Base-by-base conservation (phyloP, 768 basidiomycete genomes). In the Calocybe gangraenosa region DNA sequence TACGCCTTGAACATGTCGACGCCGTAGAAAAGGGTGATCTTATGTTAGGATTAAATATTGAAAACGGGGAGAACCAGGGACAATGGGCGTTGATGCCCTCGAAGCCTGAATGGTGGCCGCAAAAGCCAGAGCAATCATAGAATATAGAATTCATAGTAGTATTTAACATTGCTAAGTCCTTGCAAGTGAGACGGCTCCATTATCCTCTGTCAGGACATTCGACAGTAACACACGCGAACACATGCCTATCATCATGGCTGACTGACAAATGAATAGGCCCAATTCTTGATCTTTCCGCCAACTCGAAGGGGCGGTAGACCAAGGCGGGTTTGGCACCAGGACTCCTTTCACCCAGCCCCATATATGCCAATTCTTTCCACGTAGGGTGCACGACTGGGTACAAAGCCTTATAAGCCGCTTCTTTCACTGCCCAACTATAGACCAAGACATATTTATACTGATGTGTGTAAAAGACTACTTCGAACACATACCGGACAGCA, bases 321-420 rank as follows among this genome's bases (percentile, higher is more conserved):
- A 76, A 61, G 11, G 47, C 52, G 25, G 74, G 70, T 47, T 73
- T 74, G 22, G 37, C 18, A 42, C 20, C 39, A 15, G 30, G 22
- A 10, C 51, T 47, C 23, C 62, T 62, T 21, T 52, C 51, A 22
- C 57, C 48, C 33, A 65, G 40, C 30, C 67, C 58, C 31, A 60
- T 58, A 41, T 75, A 87, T 5, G 75, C 74, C 48, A 92, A 61
- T 19, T 91, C 79, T 56, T 88, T 87, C 91, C 90, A 92, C 6
- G 76, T 78, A 14, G 86, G 79, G 23, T 57, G 67, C 33, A 74
- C 58, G 15, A 47, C 22, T 0, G 89, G 89, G 58, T 79, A 89
- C 47, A 91, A 57, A 0, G 90, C 91, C 58, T 93, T 93, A 68
- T 92, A 93, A 0, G 82, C 81, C 0, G 91, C 87, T 63, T 93